Evolutionary conservation across 768 basidiomycete genomes (phyloP).

Genomic region (Suillus hirtellus): DNA sequence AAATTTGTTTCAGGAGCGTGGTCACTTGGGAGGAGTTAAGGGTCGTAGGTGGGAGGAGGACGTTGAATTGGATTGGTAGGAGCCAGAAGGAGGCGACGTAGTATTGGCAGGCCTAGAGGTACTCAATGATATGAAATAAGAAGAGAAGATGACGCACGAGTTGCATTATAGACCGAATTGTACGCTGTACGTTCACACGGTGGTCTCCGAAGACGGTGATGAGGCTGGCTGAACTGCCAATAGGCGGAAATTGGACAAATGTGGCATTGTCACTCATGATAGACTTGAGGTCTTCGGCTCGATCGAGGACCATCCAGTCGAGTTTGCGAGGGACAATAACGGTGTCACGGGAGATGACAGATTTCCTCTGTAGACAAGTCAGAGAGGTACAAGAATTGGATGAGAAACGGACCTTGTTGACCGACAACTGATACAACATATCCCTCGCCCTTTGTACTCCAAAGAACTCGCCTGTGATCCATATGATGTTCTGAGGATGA

Average conservation of each 20-base stretch:
- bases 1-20: slow-evolving; percentile 82
- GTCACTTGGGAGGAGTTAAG: slow-evolving; percentile 83
- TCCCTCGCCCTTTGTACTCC: slow-evolving; percentile 93
- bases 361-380: slow-evolving; percentile 63
- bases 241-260: slow-evolving; percentile 89
- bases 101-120: slow-evolving; percentile 81
- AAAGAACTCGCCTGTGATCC: slow-evolving; percentile 98
- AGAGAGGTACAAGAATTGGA: background rate
- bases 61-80: slow-evolving; percentile 90
- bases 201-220: slow-evolving; percentile 95
- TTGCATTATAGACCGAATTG: slow-evolving; percentile 92
- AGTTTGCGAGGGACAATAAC: slow-evolving; percentile 94
- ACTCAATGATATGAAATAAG: slow-evolving; percentile 22
- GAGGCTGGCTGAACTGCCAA: slow-evolving; percentile 90
- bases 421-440: slow-evolving; percentile 88
- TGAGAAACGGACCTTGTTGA: slow-evolving; percentile 64
- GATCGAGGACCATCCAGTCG: slow-evolving; percentile 98
- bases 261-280: slow-evolving; percentile 97
- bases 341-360: slow-evolving; percentile 88
- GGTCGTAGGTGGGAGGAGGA: slow-evolving; percentile 78
- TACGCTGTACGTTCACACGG: slow-evolving; percentile 90
- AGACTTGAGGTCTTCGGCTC: slow-evolving; percentile 87
- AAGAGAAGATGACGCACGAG: slow-evolving; percentile 57
- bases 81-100: slow-evolving; percentile 98
- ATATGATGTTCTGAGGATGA: slow-evolving; percentile 64